A percentile compares a stretch with the other conserved stretches of the same genome.
Conservation (phyloP, 768 basidiomycete species). For the Cyathus striatus region DNA sequence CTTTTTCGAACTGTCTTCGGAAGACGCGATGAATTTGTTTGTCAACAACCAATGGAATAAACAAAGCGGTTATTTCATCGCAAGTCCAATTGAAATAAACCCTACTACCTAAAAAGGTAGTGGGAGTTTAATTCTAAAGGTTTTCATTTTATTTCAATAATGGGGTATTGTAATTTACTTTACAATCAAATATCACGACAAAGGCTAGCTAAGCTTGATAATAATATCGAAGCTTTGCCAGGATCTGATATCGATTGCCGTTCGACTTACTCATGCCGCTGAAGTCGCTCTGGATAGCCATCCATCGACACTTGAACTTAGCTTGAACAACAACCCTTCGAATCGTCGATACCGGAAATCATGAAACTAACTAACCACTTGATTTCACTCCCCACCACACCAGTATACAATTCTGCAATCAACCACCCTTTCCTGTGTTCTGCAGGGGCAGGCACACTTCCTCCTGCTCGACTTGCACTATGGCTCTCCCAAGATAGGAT, state of each 20-base stretch:
- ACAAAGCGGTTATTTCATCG: background rate
- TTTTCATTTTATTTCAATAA: no score
- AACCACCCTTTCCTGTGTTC: conserved; percentile 54
- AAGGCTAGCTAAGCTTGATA: no score
- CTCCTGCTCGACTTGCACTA: conserved; percentile 40
- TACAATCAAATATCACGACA: background rate
- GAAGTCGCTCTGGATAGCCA: no score
- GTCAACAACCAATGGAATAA: background rate
- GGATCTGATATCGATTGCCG: no score
- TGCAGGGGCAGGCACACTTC: conserved; percentile 50
- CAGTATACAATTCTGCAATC: conserved; percentile 42
- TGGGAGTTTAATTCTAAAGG: no score
- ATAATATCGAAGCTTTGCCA: no score
- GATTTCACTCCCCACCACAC: conserved; percentile 23
- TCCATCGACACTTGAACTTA: no score
- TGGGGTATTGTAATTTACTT: background rate
- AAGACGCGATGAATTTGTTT: background rate
- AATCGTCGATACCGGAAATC: no score
- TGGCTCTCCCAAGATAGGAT: conserved; percentile 73
- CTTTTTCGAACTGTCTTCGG: background rate
- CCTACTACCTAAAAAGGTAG: no score
- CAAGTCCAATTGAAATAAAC: background rate
- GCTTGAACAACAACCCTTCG: no score
- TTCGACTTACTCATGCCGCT: no score
- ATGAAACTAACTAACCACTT: conserved; percentile 35